Percentiles rank a stretch among this genome's conserved stretches.
phyloP scores from a whole-genome alignment of 257 asterid species.

The Lycium barbarum region DNA sequence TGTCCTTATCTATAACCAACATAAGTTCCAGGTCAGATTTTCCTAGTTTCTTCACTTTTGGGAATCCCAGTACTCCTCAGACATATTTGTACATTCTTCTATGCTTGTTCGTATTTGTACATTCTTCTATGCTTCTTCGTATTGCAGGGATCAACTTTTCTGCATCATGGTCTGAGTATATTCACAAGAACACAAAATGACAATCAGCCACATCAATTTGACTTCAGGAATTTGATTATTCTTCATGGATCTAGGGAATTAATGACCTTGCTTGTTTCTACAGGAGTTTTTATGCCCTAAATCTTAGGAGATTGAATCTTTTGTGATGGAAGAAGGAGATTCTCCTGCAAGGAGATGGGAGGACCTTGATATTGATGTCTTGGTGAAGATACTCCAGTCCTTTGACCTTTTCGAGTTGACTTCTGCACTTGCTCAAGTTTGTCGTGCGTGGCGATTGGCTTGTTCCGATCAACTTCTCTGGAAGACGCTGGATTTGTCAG shows the following conservation, averaged over 20 bases:
- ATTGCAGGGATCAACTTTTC: not conserved
- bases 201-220: slow-evolving; percentile 17
- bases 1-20: not conserved
- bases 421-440: slow-evolving; percentile 75
- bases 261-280: not conserved
- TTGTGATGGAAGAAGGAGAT: slow-evolving; percentile 59
- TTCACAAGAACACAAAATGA: not conserved
- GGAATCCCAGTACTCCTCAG: not conserved
- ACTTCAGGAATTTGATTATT: not conserved
- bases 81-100: not conserved
- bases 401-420: slow-evolving; percentile 63
- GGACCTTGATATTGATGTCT: slow-evolving; percentile 73
- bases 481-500: slow-evolving; percentile 67
- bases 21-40: slow-evolving; percentile 20
- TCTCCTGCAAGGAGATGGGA: slow-evolving; percentile 64
- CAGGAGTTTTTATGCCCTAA: not conserved
- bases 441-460: slow-evolving; percentile 84
- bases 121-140: not conserved
- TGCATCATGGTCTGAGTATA: slow-evolving; percentile 19
- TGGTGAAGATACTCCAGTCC: slow-evolving; percentile 70
- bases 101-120: not conserved
- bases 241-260: slow-evolving; percentile 10
- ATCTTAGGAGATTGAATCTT: slow-evolving; percentile 19
- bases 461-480: slow-evolving; percentile 82
- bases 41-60: slow-evolving; percentile 32